These are phyloP conservation scores for Diaporthe destruens DNA, from an alignment of 2,329 filamentous ascomycete genomes.

Conservation along the genomic window DNA sequence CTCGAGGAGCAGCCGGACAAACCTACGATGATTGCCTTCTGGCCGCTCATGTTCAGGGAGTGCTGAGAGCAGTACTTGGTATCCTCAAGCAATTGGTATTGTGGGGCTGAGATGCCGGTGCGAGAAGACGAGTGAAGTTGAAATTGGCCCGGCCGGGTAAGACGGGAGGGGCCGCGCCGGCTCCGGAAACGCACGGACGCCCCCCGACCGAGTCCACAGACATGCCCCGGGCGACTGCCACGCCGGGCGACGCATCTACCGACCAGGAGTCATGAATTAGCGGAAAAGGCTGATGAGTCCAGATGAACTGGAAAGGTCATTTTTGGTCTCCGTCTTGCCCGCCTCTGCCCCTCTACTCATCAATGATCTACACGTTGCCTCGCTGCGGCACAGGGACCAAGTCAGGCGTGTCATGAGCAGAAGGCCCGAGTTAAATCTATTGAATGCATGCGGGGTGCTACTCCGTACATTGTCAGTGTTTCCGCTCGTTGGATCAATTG, in stretches of 20 bases:
- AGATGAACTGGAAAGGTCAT: not conserved
- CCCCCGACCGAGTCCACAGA: not conserved
- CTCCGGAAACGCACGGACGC: conserved; percentile 4
- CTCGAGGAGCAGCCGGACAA: conserved; percentile 92
- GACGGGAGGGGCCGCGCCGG: conserved; percentile 26
- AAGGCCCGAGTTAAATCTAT: too few species aligned
- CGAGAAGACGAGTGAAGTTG: conserved; percentile 11
- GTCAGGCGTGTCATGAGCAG: not conserved
- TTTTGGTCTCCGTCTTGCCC: not conserved
- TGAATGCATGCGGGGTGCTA: not conserved
- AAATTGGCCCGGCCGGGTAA: not conserved
- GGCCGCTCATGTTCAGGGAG: conserved; percentile 50
- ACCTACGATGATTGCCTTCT: conserved; percentile 75
- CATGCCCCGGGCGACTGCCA: not conserved
- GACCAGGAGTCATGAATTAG: not conserved
- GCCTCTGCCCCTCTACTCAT: too few species aligned
- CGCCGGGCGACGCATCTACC: not conserved
- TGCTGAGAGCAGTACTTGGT: not conserved
- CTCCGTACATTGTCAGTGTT: not conserved
- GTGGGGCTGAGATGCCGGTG: not conserved
- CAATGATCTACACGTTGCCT: not conserved
- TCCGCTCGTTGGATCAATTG: not conserved
- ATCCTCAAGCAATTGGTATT: not conserved
- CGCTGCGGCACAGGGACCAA: not conserved
- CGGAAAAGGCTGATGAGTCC: not conserved